A percentile compares a stretch with the other conserved stretches of the same genome.
Conservation (phyloP, 805 yeast genomes). For the Candida sphagnicola region DNA sequence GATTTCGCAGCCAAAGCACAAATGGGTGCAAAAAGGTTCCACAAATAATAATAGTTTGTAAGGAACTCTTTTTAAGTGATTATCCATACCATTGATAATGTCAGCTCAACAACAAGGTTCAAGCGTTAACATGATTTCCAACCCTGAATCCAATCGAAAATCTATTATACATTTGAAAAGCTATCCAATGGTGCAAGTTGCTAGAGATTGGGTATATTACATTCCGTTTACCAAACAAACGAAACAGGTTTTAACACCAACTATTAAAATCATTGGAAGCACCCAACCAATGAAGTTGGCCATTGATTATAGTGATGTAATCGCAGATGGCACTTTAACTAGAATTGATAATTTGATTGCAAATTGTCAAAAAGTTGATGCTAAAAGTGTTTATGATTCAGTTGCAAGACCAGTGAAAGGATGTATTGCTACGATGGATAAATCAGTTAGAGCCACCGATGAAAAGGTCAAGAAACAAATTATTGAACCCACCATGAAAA, state of each 20-base stretch:
- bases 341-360: slow-evolving; percentile 61
- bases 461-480: slow-evolving; percentile 16
- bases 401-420: slow-evolving; percentile 50
- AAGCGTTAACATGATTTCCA: neutral
- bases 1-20: neutral
- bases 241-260: slow-evolving; percentile 28
- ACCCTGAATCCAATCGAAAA: slow-evolving; percentile 7
- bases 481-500: slow-evolving; percentile 46
- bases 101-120: slow-evolving; percentile 3
- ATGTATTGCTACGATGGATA: slow-evolving; percentile 14
- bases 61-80: neutral
- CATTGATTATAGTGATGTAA: slow-evolving; percentile 46
- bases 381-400: slow-evolving; percentile 44
- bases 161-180: slow-evolving; percentile 33
- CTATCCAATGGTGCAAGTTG: slow-evolving; percentile 47
- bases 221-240: slow-evolving; percentile 34
- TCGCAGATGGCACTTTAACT: slow-evolving; percentile 51
- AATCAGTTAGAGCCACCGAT: slow-evolving; percentile 6
- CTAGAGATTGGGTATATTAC: slow-evolving; percentile 26
- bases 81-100: neutral
- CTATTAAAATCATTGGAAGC: slow-evolving; percentile 15
- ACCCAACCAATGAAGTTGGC: slow-evolving; percentile 40
- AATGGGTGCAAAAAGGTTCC: neutral
- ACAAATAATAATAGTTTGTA: neutral
- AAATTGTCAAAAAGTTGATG: slow-evolving; percentile 50